Evolutionary conservation across 768 basidiomycete species (phyloP), one percentile per base, ranked within the genome.

Genomic region (Mrakia gelida): DNA sequence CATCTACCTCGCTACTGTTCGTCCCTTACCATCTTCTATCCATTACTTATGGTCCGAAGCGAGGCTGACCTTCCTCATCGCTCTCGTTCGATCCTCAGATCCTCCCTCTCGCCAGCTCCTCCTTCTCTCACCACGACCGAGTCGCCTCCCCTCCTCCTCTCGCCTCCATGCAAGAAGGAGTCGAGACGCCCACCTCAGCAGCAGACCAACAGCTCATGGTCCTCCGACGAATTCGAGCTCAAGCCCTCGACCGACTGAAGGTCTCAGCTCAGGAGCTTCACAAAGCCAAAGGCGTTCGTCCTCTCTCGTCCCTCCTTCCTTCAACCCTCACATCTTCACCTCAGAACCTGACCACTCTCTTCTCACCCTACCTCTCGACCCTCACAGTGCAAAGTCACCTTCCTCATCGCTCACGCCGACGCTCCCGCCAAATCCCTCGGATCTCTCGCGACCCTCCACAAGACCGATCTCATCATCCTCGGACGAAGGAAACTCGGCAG

Each of bases 401-500:
- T 56, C 49, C 65, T 68, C 34, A 73, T 77, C 61, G 65, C 68
- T 0, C 77, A 78, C 61, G 72, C 71, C n/a, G 71, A 72, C 49
- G 15, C 45, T 8, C 77, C 77, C 2, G 77, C 77, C 5, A 78
- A 52, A 52, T 52, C 77, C 9, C 77, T 78, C 52, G 63, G 72
- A 16, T n/a, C 45, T 16, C 73, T 78, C 28, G 77, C 62, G 9
- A 72, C 65, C 41, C 23, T 15, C 21, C 65, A 73, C 38, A 30
- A 65, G 6, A 41, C 49, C 23, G 77, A 78, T n/a, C 34, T 78
- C 23, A 73, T 78, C 67, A 72, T 78, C 32, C 72, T 78, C 45
- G 77, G 77, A n/a, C 72, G 77, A 30, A 62, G 77, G 16, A 73
- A 74, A n/a, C 67, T 74, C 16, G 62, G 62, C 38, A 73, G 73